Evolutionary conservation across 768 basidiomycete species (phyloP).

Genomic region (Hypholoma sublateritium): DNA sequence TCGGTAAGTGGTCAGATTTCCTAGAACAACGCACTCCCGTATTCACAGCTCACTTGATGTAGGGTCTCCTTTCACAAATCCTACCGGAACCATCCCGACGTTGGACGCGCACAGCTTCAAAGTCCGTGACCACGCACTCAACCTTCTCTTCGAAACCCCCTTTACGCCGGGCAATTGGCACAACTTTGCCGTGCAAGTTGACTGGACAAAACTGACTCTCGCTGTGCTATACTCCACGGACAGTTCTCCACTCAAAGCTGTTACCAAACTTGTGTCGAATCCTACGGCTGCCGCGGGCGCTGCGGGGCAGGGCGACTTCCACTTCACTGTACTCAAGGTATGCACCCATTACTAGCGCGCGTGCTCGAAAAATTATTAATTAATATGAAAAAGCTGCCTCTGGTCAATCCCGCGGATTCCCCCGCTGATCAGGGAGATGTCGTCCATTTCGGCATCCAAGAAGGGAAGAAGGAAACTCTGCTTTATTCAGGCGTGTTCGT

Average conservation of each 20-base stretch:
- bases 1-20: conserved; percentile 36
- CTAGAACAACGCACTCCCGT: too few relatives aligned
- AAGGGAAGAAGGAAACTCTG: conserved; percentile 53
- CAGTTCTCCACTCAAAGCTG: conserved; percentile 35
- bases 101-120: conserved; percentile 49
- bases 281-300: conserved; percentile 36
- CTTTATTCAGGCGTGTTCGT: conserved; percentile 62
- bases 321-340: conserved; percentile 62
- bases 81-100: conserved; percentile 42
- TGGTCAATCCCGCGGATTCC: conserved; percentile 47
- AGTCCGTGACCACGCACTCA: conserved; percentile 52
- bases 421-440: conserved; percentile 52
- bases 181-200: conserved; percentile 58
- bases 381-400: conserved; percentile 42
- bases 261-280: conserved; percentile 43
- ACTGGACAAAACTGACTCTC: conserved; percentile 53
- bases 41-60: not conserved
- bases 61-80: conserved; percentile 60
- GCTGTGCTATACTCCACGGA: conserved; percentile 51
- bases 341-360: not conserved
- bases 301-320: conserved; percentile 58
- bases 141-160: conserved; percentile 47
- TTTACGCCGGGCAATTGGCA: conserved; percentile 50
- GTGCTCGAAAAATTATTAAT: not conserved
- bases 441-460: conserved; percentile 58